Evolutionary conservation across 2,329 filamentous ascomycete species (phyloP).

Genomic region (Emergomyces pasteurianus): DNA sequence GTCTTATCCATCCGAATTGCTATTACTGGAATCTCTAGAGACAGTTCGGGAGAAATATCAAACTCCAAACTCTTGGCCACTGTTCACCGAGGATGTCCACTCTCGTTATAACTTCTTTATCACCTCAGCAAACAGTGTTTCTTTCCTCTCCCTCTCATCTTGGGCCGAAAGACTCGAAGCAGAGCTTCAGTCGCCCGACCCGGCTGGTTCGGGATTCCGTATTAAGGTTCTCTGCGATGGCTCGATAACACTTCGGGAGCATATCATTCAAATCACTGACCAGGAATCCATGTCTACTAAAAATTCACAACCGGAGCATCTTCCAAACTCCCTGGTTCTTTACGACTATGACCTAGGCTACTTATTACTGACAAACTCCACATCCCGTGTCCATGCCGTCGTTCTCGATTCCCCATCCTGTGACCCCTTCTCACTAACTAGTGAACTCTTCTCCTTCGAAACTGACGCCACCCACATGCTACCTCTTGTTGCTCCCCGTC

Average conservation of each 20-base stretch:
- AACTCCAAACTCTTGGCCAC: conserved; percentile 33
- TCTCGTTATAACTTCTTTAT: conserved; percentile 49
- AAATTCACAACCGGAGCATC: conserved; percentile 21
- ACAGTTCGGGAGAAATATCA: conserved; percentile 22
- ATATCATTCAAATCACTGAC: conserved; percentile 32
- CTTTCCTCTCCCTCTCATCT: conserved; percentile 42
- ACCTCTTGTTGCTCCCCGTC: conserved; percentile 19
- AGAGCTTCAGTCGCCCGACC: conserved; percentile 42
- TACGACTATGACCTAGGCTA: conserved; percentile 47
- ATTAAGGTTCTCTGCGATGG: conserved; percentile 44
- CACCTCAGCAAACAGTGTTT: conserved; percentile 42
- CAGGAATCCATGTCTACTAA: conserved; percentile 11
- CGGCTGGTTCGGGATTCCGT: conserved; percentile 44
- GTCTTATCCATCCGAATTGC: conserved; percentile 31
- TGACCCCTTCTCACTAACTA: conserved; percentile 18
- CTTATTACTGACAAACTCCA: conserved; percentile 40
- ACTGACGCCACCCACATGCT: conserved; percentile 16
- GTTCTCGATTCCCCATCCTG: conserved; percentile 38
- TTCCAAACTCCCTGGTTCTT: conserved; percentile 41
- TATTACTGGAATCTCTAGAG: conserved; percentile 35
- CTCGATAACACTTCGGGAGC: conserved; percentile 37
- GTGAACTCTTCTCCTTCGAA: conserved; percentile 18
- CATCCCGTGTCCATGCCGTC: conserved; percentile 39
- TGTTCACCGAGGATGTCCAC: conserved; percentile 43
- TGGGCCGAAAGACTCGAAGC: conserved; percentile 47